Evolutionary conservation across 2,329 filamentous ascomycete species (phyloP).

Genomic region (Penicillium vulpinum): DNA sequence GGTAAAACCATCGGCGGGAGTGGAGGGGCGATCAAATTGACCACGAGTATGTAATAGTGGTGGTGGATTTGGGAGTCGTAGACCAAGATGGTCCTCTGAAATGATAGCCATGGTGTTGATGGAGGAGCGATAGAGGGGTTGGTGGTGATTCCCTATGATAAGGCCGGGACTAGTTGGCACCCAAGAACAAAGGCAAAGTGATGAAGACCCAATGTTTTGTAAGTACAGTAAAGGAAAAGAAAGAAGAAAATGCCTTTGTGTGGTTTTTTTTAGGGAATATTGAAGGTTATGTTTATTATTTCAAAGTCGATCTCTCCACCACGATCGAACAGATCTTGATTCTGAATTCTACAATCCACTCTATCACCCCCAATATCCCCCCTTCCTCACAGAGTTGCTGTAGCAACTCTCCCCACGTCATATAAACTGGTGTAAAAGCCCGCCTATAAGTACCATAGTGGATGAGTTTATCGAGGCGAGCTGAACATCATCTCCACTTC

Average conservation of each 20-base stretch:
- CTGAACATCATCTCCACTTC: constrained; percentile 20
- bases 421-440: constrained; percentile 14
- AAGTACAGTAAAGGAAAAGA: neutral
- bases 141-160: constrained; percentile 4
- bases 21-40: constrained; percentile 50
- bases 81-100: constrained; percentile 34
- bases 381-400: constrained; percentile 19
- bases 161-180: constrained; percentile 2
- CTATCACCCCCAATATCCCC: neutral
- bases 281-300: constrained; percentile 12
- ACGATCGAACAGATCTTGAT: constrained; percentile 17
- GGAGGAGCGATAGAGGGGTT: constrained; percentile 9
- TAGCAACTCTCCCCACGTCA: constrained; percentile 26
- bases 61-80: constrained; percentile 48
- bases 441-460: neutral
- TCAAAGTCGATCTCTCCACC: constrained; percentile 8
- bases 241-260: neutral
- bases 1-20: constrained; percentile 49
- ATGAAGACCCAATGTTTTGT: neutral
- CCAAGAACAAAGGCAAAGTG: constrained; percentile 7
- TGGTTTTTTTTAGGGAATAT: neutral
- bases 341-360: constrained; percentile 10
- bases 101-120: constrained; percentile 38
- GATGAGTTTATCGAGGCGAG: constrained; percentile 18
- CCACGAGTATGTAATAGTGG: constrained; percentile 52